Base-by-base conservation (phyloP, 208 protist genomes). In the Trypanosoma brucei region DNA sequence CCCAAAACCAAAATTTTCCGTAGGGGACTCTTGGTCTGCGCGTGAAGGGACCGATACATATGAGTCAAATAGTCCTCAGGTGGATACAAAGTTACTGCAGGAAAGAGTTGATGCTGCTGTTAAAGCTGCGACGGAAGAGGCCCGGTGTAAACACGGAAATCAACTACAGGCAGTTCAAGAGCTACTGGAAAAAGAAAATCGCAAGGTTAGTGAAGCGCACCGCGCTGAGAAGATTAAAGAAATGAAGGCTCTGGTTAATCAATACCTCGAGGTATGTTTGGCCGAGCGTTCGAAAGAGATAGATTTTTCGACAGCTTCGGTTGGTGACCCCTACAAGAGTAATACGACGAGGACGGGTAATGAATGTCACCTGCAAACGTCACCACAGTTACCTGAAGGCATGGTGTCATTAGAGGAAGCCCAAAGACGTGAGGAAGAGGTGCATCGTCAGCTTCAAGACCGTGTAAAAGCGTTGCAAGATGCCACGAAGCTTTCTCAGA, bases 71-170 rank as follows among this genome's bases (percentile, higher is more conserved):
- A 53, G 59, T 14, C 45, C 68, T 62, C 79, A 69, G 42, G 50
- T 52, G n/a, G 64, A 80, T 37, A 72, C 75, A 63, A 77, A 86
- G 40, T 6, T 46, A 11, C 70, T 74, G 66, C 55, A 76, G 54
- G 63, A 60, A 39, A 37, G 61, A 33, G 54, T 82, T n/a, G 63
- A 75, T 34, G 50, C n/a, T 40, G 59, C 42, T 34, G 50, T 38
- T 62, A 40, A 42, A 54, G 65, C 42, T n/a, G 40, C 59, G 79
- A 49, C 54, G 54, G 48, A 48, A 31, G 35, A 36, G 54, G 30
- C 78, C 60, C 7, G 39, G 64, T 44, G 48, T n/a, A 48, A 64
- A 31, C 3, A 57, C 39, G 52, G 55, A 35, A 44, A 45, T 31
- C 58, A 79, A 33, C 53, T 89, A 31, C 66, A 74, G 42, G 52